phyloP scores from a whole-genome alignment of 2,329 filamentous ascomycete species.

The Xylariaceae sp. region DNA sequence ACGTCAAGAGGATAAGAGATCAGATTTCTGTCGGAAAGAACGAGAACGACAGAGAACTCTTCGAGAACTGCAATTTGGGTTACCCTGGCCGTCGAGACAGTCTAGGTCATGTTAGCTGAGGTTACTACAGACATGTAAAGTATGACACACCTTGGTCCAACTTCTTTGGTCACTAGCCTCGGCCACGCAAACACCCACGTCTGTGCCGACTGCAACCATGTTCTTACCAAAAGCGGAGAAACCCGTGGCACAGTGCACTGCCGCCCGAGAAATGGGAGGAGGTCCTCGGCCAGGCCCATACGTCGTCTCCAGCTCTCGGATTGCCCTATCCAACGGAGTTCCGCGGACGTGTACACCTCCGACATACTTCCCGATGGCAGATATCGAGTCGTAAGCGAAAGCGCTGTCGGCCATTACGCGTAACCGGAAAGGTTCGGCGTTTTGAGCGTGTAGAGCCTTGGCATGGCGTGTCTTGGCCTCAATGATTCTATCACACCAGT shows the following conservation, averaged over 20 bases:
- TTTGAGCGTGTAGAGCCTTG: slow-evolving; percentile 83
- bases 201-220: slow-evolving; percentile 92
- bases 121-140: slow-evolving; percentile 33
- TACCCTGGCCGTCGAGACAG: slow-evolving; percentile 74
- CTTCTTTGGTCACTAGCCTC: slow-evolving; percentile 87
- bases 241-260: slow-evolving; percentile 90
- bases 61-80: slow-evolving; percentile 94
- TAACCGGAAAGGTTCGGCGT: slow-evolving; percentile 92
- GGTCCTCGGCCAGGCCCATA: slow-evolving; percentile 74
- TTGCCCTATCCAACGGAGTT: slow-evolving; percentile 88
- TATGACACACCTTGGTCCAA: slow-evolving; percentile 73
- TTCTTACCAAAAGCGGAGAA: slow-evolving; percentile 83
- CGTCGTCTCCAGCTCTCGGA: slow-evolving; percentile 81
- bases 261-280: slow-evolving; percentile 77
- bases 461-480: slow-evolving; percentile 95
- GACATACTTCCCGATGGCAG: slow-evolving; percentile 60
- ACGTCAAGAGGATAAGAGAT: slow-evolving; percentile 94
- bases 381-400: slow-evolving; percentile 75
- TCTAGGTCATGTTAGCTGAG: slow-evolving; percentile 50
- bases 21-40: slow-evolving; percentile 88
- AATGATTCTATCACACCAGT: slow-evolving; percentile 93
- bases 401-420: slow-evolving; percentile 90
- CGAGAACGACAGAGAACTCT: slow-evolving; percentile 89
- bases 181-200: slow-evolving; percentile 89
- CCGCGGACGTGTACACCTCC: slow-evolving; percentile 76